A percentile compares a stretch with the other conserved stretches of the same genome.
Evolutionary conservation across 352 stramenopile species (phyloP).

Genomic region (Phytophthora melonis): DNA sequence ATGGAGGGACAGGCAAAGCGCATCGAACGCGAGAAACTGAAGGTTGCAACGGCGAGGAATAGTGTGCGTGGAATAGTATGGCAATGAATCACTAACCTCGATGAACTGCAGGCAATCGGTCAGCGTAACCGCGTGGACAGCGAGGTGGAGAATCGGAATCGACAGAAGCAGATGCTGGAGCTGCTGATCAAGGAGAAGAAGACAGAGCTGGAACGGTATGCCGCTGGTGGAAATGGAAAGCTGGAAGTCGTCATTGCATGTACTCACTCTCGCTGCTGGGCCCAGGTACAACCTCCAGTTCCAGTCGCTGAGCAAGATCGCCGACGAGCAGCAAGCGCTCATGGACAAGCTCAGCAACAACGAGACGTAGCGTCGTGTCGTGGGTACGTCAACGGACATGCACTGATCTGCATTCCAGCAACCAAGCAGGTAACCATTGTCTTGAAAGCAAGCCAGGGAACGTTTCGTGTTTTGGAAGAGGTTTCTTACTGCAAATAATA

Average conservation of each 20-base stretch:
- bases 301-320: slow-evolving; percentile 81
- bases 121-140: slow-evolving; percentile 85
- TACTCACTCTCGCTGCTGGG: slow-evolving; percentile 7
- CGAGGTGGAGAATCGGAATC: slow-evolving; percentile 85
- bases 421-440: neutral
- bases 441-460: slow-evolving; percentile 1
- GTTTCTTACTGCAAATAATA: slow-evolving; percentile 59
- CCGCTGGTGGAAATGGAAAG: neutral
- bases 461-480: slow-evolving; percentile 20
- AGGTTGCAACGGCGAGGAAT: too few species aligned
- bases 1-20: slow-evolving; percentile 81
- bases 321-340: slow-evolving; percentile 80
- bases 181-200: slow-evolving; percentile 87
- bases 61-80: too few species aligned
- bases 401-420: too few species aligned
- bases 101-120: slow-evolving; percentile 65
- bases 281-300: slow-evolving; percentile 83
- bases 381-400: neutral
- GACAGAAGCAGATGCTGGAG: slow-evolving; percentile 84
- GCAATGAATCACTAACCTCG: neutral
- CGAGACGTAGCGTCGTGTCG: slow-evolving; percentile 60
- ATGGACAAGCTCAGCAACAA: slow-evolving; percentile 92
- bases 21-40: slow-evolving; percentile 86
- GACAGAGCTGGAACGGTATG: slow-evolving; percentile 77
- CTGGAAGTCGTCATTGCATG: neutral